phyloP scores from a whole-genome alignment of 2,329 filamentous ascomycete species.

The Cladorrhinum sp. region DNA sequence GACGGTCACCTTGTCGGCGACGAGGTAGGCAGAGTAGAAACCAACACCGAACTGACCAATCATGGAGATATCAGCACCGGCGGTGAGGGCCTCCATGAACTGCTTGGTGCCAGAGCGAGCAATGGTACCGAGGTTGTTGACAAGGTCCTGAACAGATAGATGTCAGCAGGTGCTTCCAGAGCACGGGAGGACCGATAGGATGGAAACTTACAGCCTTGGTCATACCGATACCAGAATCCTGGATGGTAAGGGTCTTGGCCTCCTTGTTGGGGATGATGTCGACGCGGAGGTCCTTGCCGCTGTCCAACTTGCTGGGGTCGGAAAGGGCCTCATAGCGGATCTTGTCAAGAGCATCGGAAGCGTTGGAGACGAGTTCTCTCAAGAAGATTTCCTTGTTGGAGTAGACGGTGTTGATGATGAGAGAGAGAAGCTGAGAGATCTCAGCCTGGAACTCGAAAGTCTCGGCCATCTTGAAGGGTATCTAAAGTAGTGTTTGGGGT shows the following conservation, averaged over 20 bases:
- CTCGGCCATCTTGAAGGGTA: constrained; percentile 68
- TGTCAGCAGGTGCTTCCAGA: constrained; percentile 35
- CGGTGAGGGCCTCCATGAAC: constrained; percentile 99
- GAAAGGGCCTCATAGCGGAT: constrained; percentile 98
- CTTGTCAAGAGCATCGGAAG: constrained; percentile 99
- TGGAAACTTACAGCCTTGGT: constrained; percentile 87
- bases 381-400: constrained; percentile 99
- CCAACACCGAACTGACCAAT: constrained; percentile 99
- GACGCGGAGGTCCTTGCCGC: constrained; percentile 96
- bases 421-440: constrained; percentile 99
- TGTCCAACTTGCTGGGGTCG: constrained; percentile 94
- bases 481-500: constrained; percentile 22
- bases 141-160: constrained; percentile 67
- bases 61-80: constrained; percentile 99
- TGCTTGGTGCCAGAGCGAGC: constrained; percentile 99
- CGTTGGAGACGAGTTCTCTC: constrained; percentile 96
- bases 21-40: constrained; percentile 99
- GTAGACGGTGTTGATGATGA: constrained; percentile 99
- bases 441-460: constrained; percentile 99
- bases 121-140: constrained; percentile 99
- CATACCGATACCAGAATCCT: constrained; percentile 99
- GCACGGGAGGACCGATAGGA: too few species aligned
- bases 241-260: constrained; percentile 95
- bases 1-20: constrained; percentile 93
- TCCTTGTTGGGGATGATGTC: constrained; percentile 98